phyloP scores from a whole-genome alignment of 345 rosid genomes.

The Gossypium raimondii region DNA sequence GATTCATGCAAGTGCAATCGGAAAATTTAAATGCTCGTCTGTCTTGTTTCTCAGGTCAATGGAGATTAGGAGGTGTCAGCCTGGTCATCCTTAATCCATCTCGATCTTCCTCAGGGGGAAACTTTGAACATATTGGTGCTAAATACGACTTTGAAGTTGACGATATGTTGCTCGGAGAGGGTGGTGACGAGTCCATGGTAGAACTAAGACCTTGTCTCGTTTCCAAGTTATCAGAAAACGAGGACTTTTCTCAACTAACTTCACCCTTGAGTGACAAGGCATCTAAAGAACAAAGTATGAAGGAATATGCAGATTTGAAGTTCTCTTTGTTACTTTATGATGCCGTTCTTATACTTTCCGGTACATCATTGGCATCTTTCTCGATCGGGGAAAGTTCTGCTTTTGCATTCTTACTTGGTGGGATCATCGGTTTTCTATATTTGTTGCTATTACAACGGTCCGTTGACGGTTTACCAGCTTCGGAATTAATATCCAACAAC shows the following conservation, averaged over 20 bases:
- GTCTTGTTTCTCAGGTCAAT: conserved; percentile 63
- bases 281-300: conserved; percentile 77
- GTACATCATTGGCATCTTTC: conserved; percentile 40
- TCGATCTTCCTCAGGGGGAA: conserved; percentile 22
- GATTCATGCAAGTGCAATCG: not conserved
- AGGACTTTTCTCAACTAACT: conserved; percentile 26
- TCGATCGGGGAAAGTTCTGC: conserved; percentile 45
- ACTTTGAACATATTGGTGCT: conserved; percentile 23
- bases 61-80: conserved; percentile 68
- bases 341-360: conserved; percentile 40
- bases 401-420: conserved; percentile 67
- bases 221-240: conserved; percentile 40
- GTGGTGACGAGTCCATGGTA: conserved; percentile 55
- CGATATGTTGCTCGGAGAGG: conserved; percentile 71
- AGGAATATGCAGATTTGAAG: conserved; percentile 73
- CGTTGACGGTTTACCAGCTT: conserved; percentile 56
- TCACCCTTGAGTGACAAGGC: conserved; percentile 10
- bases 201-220: conserved; percentile 54
- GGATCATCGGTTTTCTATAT: conserved; percentile 62
- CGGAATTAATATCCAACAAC: conserved; percentile 33
- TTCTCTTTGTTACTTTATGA: conserved; percentile 59
- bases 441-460: conserved; percentile 68
- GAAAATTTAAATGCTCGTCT: not conserved
- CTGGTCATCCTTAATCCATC: conserved; percentile 33
- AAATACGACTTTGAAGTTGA: conserved; percentile 58